phyloP scores from a whole-genome alignment of 1,139 yeast genomes.

The Yamadazyma kanchanaburiensis region DNA sequence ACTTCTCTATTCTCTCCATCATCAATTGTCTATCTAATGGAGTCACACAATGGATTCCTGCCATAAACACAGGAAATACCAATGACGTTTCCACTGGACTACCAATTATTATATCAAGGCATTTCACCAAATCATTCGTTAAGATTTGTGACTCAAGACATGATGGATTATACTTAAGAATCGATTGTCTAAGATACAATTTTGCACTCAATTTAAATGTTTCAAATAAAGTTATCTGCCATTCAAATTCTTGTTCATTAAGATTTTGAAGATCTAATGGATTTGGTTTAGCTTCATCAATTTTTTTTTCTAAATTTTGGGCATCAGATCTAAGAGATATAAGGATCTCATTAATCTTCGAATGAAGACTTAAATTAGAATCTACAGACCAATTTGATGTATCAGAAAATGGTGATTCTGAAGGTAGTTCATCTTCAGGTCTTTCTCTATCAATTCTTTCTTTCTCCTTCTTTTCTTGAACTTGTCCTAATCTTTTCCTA shows the following conservation, averaged over 20 bases:
- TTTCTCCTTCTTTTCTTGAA: slow-evolving; percentile 8
- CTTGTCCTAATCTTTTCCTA: slow-evolving; percentile 23
- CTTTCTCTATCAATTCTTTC: neutral
- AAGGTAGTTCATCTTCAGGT: neutral
- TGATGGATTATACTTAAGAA: slow-evolving; percentile 57
- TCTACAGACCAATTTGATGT: too few relatives aligned
- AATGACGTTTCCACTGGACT: slow-evolving; percentile 69
- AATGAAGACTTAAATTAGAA: slow-evolving; percentile 23
- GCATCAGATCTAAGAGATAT: slow-evolving; percentile 33
- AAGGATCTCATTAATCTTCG: slow-evolving; percentile 20
- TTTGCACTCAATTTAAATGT: slow-evolving; percentile 69
- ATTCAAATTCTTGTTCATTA: slow-evolving; percentile 53
- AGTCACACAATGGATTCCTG: slow-evolving; percentile 66
- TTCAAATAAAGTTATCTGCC: slow-evolving; percentile 70
- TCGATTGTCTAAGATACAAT: slow-evolving; percentile 64
- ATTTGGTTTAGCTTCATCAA: slow-evolving; percentile 55
- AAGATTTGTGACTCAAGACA: slow-evolving; percentile 63
- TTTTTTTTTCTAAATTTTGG: slow-evolving; percentile 43
- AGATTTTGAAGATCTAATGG: slow-evolving; percentile 45
- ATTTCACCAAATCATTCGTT: slow-evolving; percentile 50
- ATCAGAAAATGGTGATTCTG: too few relatives aligned
- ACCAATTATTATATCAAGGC: slow-evolving; percentile 61
- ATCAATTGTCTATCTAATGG: slow-evolving; percentile 48
- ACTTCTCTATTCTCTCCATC: slow-evolving; percentile 50
- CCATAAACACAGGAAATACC: slow-evolving; percentile 73